These are phyloP conservation scores for Knufia petricola DNA, from an alignment of 2,329 filamentous ascomycete genomes.

Conservation along the genomic window DNA sequence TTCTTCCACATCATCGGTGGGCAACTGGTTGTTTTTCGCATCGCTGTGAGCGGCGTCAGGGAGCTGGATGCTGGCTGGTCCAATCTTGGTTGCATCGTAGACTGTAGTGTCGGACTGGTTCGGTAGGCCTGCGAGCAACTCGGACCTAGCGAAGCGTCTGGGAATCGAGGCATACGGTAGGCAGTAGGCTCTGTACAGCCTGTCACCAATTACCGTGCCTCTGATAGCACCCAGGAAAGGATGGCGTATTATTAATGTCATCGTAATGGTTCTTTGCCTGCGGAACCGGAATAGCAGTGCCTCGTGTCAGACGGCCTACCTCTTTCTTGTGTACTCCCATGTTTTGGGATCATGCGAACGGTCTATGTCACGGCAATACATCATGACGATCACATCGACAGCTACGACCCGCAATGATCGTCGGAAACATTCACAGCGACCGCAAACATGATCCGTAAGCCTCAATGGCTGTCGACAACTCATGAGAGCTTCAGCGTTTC, in stretches of 20 bases:
- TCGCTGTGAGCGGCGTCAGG: constrained; percentile 70
- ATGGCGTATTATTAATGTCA: not conserved
- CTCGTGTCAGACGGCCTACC: no score
- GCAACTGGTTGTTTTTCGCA: constrained; percentile 57
- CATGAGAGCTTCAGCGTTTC: no score
- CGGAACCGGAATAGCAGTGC: no score
- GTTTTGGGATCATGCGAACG: no score
- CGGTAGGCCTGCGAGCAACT: not conserved
- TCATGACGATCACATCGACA: no score
- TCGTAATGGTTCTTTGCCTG: not conserved
- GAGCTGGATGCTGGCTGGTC: constrained; percentile 34
- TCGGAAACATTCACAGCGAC: no score
- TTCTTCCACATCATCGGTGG: not conserved
- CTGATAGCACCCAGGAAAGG: not conserved
- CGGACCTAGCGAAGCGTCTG: constrained; percentile 11
- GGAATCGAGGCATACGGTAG: constrained; percentile 9
- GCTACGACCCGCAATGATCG: no score
- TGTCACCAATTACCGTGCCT: not conserved
- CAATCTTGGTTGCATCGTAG: constrained; percentile 1
- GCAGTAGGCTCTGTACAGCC: not conserved
- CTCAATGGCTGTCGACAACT: no score
- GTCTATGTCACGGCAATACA: no score
- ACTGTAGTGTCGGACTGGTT: not conserved
- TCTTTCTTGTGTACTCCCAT: no score
- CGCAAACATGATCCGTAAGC: no score